Evolutionary conservation across 441 rosid genomes (phyloP).

Genomic region (Jatropha podagrica): DNA sequence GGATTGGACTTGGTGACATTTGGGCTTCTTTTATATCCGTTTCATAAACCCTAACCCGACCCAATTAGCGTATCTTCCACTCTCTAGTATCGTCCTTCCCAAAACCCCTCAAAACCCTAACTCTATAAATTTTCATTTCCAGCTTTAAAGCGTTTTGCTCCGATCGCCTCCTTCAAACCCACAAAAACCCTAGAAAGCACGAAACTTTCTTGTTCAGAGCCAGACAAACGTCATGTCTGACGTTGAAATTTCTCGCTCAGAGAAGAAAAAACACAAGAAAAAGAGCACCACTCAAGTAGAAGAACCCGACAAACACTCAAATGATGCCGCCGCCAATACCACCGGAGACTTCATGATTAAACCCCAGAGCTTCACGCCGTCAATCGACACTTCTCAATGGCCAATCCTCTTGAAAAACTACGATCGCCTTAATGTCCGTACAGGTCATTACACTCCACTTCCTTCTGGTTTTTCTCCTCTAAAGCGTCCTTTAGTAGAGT

Average conservation of each 20-base stretch:
- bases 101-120: slow-evolving; percentile 6
- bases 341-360: slow-evolving; percentile 45
- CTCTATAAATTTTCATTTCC: slow-evolving; percentile 3
- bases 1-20: background rate
- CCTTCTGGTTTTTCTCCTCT: slow-evolving; percentile 79
- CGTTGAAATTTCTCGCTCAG: slow-evolving; percentile 54
- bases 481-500: slow-evolving; percentile 73
- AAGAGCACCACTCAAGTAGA: slow-evolving; percentile 23
- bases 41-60: background rate
- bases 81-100: background rate
- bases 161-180: slow-evolving; percentile 11
- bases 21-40: background rate
- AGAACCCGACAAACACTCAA: slow-evolving; percentile 10
- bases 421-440: slow-evolving; percentile 85
- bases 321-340: background rate
- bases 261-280: slow-evolving; percentile 69
- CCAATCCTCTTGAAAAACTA: slow-evolving; percentile 89
- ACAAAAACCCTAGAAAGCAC: slow-evolving; percentile 20
- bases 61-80: background rate
- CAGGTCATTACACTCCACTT: slow-evolving; percentile 94
- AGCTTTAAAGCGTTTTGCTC: background rate
- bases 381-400: slow-evolving; percentile 87
- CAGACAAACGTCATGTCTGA: slow-evolving; percentile 46
- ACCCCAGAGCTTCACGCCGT: slow-evolving; percentile 73
- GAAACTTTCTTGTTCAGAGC: background rate